Evolutionary conservation across 176 grass and related monocot genomes (phyloP), one percentile per base, ranked within the genome.

Genomic region (Eragrostis curvula): DNA sequence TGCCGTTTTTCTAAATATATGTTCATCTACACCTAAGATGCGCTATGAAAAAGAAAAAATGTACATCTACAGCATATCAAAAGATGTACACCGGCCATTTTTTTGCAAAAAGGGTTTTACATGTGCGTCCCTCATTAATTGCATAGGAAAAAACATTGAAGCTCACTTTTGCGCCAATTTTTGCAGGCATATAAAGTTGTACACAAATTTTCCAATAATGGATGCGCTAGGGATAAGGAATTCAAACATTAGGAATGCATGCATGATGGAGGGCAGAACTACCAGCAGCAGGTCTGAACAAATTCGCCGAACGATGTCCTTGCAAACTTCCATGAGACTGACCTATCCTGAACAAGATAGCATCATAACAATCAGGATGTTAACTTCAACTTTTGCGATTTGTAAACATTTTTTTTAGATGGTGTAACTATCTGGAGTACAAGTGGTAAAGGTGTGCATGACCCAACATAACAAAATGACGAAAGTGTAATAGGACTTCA

Each of bases 271-370:
- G 80, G 32, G 48, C 16, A 84, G 27, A 84, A 75, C 44, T 90
- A 98, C 96, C 92, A 76, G 93, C 82, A 80, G 87, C 40, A 48
- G 92, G 87, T 90, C 85, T 88, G 50, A 91, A 63, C 47, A 92
- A 87, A 88, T 85, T 93, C 51, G 63, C 79, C 12, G 51, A 70
- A 85, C 56, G 80, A 72, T 83, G 82, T 71, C 84, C 88, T 70
- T 68, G 81, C 74, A 58, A 79, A 67, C 28, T 90, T 61, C 83
- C 88, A 71, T 81, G 74, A 68, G 82, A 61, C 79, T 53, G 51
- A 74, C 79, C 68, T 75, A 93, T 84, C 84, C 96, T 98, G 87
- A 86, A 78, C 17, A 88, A 72, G 39, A 83, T 20, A 85, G 27
- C 7, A 84, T 70, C 16, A 84, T 70, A 40, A 77, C 25, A 50